Evolutionary conservation across 768 basidiomycete species (phyloP).

Genomic region (Rhizopogon vinicolor): DNA sequence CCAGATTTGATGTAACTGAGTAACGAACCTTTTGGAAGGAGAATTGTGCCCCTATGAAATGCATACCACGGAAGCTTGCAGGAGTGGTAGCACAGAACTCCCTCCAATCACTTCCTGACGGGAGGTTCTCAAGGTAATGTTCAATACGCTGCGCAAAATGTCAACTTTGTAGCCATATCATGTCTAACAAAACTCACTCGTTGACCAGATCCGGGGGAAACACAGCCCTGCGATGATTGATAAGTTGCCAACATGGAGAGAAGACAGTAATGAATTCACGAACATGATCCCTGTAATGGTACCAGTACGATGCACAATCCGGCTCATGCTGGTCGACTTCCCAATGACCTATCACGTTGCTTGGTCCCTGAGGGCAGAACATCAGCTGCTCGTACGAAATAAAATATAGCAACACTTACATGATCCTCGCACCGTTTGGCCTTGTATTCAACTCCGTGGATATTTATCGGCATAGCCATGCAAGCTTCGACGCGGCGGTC

Average conservation of each 20-base stretch:
- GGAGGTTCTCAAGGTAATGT: constrained; percentile 24
- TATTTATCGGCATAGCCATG: constrained; percentile 15
- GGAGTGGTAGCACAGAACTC: constrained; percentile 31
- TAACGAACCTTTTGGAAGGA: constrained; percentile 18
- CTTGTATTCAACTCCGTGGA: constrained; percentile 15
- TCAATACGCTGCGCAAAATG: constrained; percentile 19
- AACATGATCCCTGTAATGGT: constrained; percentile 17
- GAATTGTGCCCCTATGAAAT: constrained; percentile 17
- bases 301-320: constrained; percentile 20
- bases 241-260: not conserved
- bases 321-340: constrained; percentile 21
- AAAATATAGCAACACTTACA: constrained; percentile 8
- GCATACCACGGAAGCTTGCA: constrained; percentile 17
- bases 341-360: constrained; percentile 21
- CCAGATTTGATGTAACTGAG: not conserved
- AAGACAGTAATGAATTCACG: not conserved
- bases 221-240: not conserved
- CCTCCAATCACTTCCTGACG: constrained; percentile 21
- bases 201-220: not conserved
- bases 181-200: not conserved
- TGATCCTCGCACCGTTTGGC: constrained; percentile 19
- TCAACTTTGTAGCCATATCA: not conserved
- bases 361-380: constrained; percentile 7
- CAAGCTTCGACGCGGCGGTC: constrained; percentile 17
- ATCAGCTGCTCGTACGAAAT: not conserved